Conservation (phyloP, 345 rosid species). For the Anastatica hierochuntica region DNA sequence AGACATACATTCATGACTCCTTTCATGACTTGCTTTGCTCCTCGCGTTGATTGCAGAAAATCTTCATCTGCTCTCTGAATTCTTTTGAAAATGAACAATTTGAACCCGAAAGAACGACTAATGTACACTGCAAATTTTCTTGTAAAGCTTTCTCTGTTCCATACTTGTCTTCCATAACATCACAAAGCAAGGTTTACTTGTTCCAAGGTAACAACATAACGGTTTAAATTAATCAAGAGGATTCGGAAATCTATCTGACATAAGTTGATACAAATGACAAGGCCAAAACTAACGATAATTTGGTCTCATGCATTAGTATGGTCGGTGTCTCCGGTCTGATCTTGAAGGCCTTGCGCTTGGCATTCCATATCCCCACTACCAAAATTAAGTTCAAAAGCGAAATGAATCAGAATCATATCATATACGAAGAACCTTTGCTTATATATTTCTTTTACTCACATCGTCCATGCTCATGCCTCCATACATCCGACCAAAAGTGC, state of each 20-base stretch:
- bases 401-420: background rate
- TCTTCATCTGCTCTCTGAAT: no score
- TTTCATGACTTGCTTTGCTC: constrained; percentile 45
- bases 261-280: constrained; percentile 21
- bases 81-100: no score
- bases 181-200: constrained; percentile 3
- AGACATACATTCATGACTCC: no score
- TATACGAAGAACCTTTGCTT: background rate
- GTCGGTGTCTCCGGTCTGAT: constrained; percentile 87
- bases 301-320: constrained; percentile 46
- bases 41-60: constrained; percentile 31
- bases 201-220: background rate
- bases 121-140: background rate
- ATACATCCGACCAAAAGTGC: constrained; percentile 68
- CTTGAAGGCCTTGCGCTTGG: constrained; percentile 58
- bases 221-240: background rate
- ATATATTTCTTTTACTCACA: constrained; percentile 32
- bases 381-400: background rate
- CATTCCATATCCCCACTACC: constrained; percentile 73
- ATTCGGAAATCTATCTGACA: constrained; percentile 7
- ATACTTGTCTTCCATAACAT: background rate
- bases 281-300: constrained; percentile 3
- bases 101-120: no score
- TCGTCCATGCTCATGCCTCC: constrained; percentile 65
- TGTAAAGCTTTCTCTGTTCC: constrained; percentile 16